A percentile compares a stretch with the other conserved stretches of the same genome.
phyloP scores from a whole-genome alignment of 2,329 filamentous ascomycete genomes.

The Colletotrichum lentis region DNA sequence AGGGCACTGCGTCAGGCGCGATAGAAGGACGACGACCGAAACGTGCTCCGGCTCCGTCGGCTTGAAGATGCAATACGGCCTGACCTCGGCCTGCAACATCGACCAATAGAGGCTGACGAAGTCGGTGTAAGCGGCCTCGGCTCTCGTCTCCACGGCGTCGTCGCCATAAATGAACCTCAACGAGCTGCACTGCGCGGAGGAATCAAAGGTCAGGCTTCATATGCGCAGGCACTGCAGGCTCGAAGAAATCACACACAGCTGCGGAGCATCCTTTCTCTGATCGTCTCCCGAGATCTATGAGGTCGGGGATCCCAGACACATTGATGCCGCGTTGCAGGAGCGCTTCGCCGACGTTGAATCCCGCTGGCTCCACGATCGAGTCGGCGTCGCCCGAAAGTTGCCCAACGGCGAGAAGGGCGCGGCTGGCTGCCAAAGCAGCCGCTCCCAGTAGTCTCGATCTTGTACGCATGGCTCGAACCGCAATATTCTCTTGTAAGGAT shows the following conservation, averaged over 20 bases:
- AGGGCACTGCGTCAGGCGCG: conserved; percentile 43
- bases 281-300: conserved; percentile 8
- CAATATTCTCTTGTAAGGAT: too few relatives aligned
- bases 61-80: conserved; percentile 41
- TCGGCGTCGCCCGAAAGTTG: conserved; percentile 4
- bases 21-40: conserved; percentile 42
- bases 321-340: conserved; percentile 37
- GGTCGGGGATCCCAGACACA: conserved; percentile 29
- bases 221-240: background rate
- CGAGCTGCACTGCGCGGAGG: conserved; percentile 21
- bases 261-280: conserved; percentile 8
- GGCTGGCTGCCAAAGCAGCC: conserved; percentile 1
- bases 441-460: background rate
- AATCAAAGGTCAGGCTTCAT: background rate
- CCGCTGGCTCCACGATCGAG: conserved; percentile 22
- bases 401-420: background rate
- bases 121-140: conserved; percentile 1
- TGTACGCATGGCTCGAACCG: background rate
- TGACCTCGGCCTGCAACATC: conserved; percentile 29
- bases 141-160: conserved; percentile 24
- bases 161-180: conserved; percentile 25
- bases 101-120: conserved; percentile 38
- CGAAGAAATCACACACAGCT: conserved; percentile 12
- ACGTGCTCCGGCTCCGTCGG: conserved; percentile 42
- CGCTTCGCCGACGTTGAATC: conserved; percentile 37